Conservation (phyloP, 345 rosid genomes). For the Hibiscus trionum region DNA sequence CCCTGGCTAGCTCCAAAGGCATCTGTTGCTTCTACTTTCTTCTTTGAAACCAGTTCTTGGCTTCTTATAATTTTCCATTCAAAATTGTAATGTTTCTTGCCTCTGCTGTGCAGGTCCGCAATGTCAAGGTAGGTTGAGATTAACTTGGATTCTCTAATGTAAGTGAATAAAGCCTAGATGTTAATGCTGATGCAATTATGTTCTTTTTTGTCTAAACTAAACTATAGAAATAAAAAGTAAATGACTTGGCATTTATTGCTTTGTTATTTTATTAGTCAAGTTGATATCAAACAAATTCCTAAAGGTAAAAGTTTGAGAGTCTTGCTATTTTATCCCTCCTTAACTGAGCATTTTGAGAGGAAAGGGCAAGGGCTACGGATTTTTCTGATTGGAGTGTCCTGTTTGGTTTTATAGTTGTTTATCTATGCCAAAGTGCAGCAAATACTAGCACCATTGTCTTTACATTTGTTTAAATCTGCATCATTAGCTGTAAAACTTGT, state of each 20-base stretch:
- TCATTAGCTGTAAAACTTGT: neutral
- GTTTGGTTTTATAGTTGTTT: neutral
- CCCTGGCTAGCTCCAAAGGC: neutral
- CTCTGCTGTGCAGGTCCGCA: slow-evolving; percentile 66
- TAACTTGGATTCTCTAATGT: slow-evolving; percentile 14
- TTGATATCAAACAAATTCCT: neutral
- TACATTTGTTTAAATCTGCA: neutral
- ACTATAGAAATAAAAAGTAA: neutral
- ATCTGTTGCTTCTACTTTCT: neutral
- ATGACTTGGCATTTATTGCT: neutral
- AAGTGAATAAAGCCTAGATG: slow-evolving; percentile 42
- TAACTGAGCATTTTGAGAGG: neutral
- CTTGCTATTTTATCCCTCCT: neutral
- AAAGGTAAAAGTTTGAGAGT: neutral
- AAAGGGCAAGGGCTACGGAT: neutral
- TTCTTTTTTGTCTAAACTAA: neutral
- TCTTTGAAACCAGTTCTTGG: neutral
- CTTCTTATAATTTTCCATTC: neutral
- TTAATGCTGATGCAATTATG: neutral
- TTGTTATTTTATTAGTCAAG: neutral
- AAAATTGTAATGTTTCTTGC: neutral
- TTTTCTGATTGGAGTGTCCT: neutral
- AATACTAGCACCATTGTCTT: neutral
- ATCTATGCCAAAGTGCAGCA: neutral
- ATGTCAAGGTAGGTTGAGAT: slow-evolving; percentile 68